Evolutionary conservation across 2,329 filamentous ascomycete species (phyloP).

Genomic region (Paracoccidioides lutzii): DNA sequence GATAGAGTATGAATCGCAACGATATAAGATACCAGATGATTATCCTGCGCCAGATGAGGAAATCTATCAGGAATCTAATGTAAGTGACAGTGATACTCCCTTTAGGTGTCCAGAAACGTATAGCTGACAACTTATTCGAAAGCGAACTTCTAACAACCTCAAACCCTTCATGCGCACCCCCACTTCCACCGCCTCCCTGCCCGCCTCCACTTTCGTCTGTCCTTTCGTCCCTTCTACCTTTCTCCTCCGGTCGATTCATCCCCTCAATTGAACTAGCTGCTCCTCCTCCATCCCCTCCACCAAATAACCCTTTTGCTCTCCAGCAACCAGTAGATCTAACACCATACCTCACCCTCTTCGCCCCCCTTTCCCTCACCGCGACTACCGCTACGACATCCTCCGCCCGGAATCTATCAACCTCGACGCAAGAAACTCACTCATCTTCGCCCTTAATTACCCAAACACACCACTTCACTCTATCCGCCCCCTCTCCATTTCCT

Average conservation of each 20-base stretch:
- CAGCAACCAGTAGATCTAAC: constrained; percentile 43
- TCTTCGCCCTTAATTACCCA: constrained; percentile 14
- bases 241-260: constrained; percentile 15
- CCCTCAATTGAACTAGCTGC: constrained; percentile 11
- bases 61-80: constrained; percentile 24
- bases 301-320: constrained; percentile 54
- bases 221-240: constrained; percentile 30
- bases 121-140: constrained; percentile 16
- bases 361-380: constrained; percentile 45
- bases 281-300: constrained; percentile 25
- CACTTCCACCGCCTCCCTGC: constrained; percentile 13
- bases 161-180: constrained; percentile 16
- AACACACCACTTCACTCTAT: constrained; percentile 25
- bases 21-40: constrained; percentile 32
- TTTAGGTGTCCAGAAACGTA: constrained; percentile 6
- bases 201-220: constrained; percentile 22
- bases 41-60: constrained; percentile 23
- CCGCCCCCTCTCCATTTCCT: constrained; percentile 26
- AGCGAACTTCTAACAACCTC: constrained; percentile 20
- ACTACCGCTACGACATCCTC: constrained; percentile 14
- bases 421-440: constrained; percentile 11
- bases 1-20: constrained; percentile 46
- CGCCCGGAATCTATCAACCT: background rate
- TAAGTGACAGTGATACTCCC: constrained; percentile 13
- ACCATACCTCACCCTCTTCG: constrained; percentile 59